Evolutionary conservation across 2,329 filamentous ascomycete genomes (phyloP), one percentile per base, ranked within the genome.

Genomic region (Paracoccidioides lutzii): DNA sequence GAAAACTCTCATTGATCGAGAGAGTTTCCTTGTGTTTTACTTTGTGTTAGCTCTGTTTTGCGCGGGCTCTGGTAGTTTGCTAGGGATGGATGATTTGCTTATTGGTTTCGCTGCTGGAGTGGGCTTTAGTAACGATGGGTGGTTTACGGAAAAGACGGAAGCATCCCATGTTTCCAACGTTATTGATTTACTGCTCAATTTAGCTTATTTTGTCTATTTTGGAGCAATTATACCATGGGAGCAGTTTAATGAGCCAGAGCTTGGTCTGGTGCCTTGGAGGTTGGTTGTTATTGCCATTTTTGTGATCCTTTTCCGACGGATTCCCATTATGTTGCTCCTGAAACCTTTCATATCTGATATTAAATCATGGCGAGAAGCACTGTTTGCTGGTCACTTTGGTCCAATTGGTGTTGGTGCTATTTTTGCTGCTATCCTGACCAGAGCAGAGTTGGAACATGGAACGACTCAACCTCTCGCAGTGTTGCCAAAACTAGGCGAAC

Each of bases 101-200:
- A 88, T 98, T 42, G 93, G 93, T 42, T 98, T 98, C 66, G 85
- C 91, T 12, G 89, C 88, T 55, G 93, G 93, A 57, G 93, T 98
- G n/a, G 93, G 93, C 55, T 98, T 98, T 76, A 96, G 90, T 63
- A 98, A 98, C 70, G 93, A 98, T 67, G 93, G 93, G 61, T 98
- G 93, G 93, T 98, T 98, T 65, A 87, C 88, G 14, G 88, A 96
- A 67, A 96, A 96, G 77, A 98, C 93, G 0, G 93, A 98, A 68
- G 93, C 98, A 71, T 91, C 93, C 0, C 93, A 97, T 69, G 93
- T 98, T 8, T 97, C 91, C 70, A 97, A 98, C 81, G 93, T 98
- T 68, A 98, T 98, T 66, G 93, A 98, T 76, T 73, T 98, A 69
- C 76, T 98, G 59, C 84, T 98, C 75, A 98, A 98, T 72, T 81